Base-by-base conservation (phyloP, 345 rosid species). In the Camelina neglecta region DNA sequence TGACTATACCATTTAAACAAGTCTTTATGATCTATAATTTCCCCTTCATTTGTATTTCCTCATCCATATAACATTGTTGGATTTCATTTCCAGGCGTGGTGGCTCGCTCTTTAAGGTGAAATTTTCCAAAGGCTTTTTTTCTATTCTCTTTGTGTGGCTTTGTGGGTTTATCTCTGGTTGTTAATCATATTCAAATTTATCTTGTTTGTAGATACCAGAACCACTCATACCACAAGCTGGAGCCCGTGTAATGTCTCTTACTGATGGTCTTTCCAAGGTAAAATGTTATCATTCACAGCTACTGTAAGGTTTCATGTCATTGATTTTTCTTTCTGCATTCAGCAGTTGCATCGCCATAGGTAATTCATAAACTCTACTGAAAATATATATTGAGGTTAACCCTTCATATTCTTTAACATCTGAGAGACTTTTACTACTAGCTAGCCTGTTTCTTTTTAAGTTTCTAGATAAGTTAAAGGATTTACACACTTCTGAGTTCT, bases 191-290 rank as follows among this genome's bases (percentile, higher is more conserved):
- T 26, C 31, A 16, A 65, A 79, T 50, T 66, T 49, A 33, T 75
- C 48, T 24, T 77, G 53, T 45, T 21, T 82, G 66, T 74, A 93
- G 98, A 88, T 91, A 81, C 96, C 97, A 24, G 93, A 90, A 69
- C 88, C 93, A 36, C 93, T 93, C 57, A 90, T 93, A 78, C 93
- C 98, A 38, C 86, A 88, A 71, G 89, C 86, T 45, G 98, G 97
- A 65, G 97, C 97, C 11, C 79, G 94, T 74, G 83, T 93, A 67
- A 93, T 93, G 98, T 93, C 98, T 71, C 90, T 93, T 48, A 88
- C 89, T 48, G 96, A 93, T 85, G 96, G 94, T 72, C 94, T 90
- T 79, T 88, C 96, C 50, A 90, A 93, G 97, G 96, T 91, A 66
- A 0, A 49, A 10, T 57, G 24, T 77, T 55, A 33, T 8, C 23